Evolutionary conservation across 2,329 filamentous ascomycete genomes (phyloP), one percentile per base, ranked within the genome.

Genomic region (Emergomyces orientalis): DNA sequence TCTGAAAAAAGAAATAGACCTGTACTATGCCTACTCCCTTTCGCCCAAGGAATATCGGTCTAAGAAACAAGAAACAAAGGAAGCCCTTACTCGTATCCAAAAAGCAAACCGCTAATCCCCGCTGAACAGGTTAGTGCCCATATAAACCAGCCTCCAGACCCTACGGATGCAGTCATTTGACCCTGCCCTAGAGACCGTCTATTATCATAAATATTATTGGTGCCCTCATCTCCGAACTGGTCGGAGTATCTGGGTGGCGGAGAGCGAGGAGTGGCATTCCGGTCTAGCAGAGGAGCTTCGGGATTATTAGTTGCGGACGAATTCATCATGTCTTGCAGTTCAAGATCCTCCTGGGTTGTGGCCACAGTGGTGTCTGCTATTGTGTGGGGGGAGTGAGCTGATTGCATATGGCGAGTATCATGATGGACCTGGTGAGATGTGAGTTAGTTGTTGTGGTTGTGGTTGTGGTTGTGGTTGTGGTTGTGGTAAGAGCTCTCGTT

Each of bases 41-140:
- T 27, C 47, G 11, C 27, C 22, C 25, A 49, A 27, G 25, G 47
- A 27, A 49, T 27, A 49, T 49, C 22, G n/a, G 3, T 27, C 13
- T 27, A 17, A 37, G 49, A 56, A 55, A 57, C 25, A 37, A 59
- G 30, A 59, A 14, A 34, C 19, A 47, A 37, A 54, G 13, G 62
- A 55, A 14, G 54, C 34, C 64, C 73, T 63, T 75, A 83, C 81
- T 86, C 84, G 69, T 85, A 86, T 62, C 84, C 84, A 73, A 86
- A 86, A 19, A 86, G 72, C 17, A 86, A 72, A 2, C 84, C 84
- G 59, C 79, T 82, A 17, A 86, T 78, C 3, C 82, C 82, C 7
- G 84, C 84, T 27, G 82, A 81, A 54, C 84, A 75, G 0, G 83
- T 85, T 59, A 86, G 72, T 3, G 76, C 74, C 80, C 81, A 85